These are phyloP conservation scores for Teratosphaeria pseudoeucalypti DNA, from an alignment of 2,329 filamentous ascomycete genomes.

Conservation along the genomic window DNA sequence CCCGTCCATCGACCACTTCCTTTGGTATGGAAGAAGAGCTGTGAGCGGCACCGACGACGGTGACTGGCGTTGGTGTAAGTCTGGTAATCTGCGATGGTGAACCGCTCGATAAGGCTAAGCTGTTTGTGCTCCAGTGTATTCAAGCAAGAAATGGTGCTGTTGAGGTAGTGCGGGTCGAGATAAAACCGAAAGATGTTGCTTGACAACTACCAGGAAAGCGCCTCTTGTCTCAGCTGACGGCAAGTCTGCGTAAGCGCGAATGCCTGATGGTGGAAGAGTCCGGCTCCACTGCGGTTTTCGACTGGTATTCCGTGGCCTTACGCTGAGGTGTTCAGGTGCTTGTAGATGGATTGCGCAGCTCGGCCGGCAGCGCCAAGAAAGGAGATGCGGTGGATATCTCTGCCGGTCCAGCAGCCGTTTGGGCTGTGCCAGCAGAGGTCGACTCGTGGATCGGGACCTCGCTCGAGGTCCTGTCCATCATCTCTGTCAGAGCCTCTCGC, in stretches of 20 bases:
- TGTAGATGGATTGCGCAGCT: background rate
- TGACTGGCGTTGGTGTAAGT: background rate
- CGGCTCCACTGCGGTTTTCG: background rate
- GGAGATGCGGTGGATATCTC: background rate
- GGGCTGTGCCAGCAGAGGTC: background rate
- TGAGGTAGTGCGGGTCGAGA: background rate
- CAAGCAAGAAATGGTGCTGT: background rate
- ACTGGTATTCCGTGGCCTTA: background rate
- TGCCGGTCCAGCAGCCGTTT: background rate
- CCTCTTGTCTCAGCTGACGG: background rate
- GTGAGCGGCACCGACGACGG: background rate
- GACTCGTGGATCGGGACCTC: background rate
- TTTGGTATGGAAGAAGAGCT: background rate
- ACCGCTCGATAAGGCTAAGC: background rate
- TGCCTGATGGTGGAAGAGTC: background rate
- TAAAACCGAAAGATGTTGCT: background rate
- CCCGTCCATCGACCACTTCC: background rate
- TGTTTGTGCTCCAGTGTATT: background rate
- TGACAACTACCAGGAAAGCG: background rate
- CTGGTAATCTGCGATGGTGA: background rate
- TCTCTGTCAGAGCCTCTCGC: background rate
- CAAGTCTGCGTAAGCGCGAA: background rate
- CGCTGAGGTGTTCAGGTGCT: background rate
- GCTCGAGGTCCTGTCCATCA: background rate
- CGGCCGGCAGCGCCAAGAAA: background rate